phyloP scores from a whole-genome alignment of 2,329 filamentous ascomycete genomes.

The Aspergillus viridinutans region DNA sequence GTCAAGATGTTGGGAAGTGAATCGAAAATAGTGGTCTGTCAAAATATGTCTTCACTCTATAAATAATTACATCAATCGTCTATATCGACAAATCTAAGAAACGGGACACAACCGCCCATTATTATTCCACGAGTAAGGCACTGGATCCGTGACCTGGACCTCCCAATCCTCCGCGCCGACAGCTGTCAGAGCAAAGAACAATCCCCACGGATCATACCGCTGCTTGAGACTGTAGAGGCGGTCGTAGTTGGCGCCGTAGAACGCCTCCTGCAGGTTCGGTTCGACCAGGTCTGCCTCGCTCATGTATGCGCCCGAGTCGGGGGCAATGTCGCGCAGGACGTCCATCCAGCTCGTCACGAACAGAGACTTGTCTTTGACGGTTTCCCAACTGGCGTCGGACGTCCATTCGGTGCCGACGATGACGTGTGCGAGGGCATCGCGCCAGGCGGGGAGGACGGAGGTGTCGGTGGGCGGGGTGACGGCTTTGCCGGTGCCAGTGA shows the following conservation, averaged over 20 bases:
- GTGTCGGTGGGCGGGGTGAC: constrained; percentile 14
- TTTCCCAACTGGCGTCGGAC: constrained; percentile 31
- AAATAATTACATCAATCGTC: not conserved
- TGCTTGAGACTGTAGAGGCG: constrained; percentile 43
- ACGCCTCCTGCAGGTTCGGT: constrained; percentile 27
- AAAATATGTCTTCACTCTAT: not conserved
- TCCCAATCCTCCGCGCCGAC: constrained; percentile 54
- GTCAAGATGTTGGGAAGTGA: too few relatives aligned
- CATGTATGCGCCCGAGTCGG: constrained; percentile 26
- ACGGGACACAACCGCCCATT: constrained; percentile 42
- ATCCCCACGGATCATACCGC: constrained; percentile 46
- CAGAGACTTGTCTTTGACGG: constrained; percentile 14
- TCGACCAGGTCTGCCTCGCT: constrained; percentile 50
- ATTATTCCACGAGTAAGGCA: constrained; percentile 16
- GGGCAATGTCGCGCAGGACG: constrained; percentile 22
- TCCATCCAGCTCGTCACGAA: constrained; percentile 14
- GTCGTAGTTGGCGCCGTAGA: constrained; percentile 27
- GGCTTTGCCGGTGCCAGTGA: constrained; percentile 17
- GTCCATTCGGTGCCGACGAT: constrained; percentile 22
- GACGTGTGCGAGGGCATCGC: constrained; percentile 21
- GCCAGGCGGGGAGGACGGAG: constrained; percentile 23
- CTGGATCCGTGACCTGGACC: constrained; percentile 27
- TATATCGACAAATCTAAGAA: not conserved
- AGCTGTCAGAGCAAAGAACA: constrained; percentile 49
- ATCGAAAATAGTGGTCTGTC: too few relatives aligned